A percentile compares a stretch with the other conserved stretches of the same genome.
Conservation (phyloP, 2,329 filamentous ascomycete genomes). For the Pseudocercospora cruenta region DNA sequence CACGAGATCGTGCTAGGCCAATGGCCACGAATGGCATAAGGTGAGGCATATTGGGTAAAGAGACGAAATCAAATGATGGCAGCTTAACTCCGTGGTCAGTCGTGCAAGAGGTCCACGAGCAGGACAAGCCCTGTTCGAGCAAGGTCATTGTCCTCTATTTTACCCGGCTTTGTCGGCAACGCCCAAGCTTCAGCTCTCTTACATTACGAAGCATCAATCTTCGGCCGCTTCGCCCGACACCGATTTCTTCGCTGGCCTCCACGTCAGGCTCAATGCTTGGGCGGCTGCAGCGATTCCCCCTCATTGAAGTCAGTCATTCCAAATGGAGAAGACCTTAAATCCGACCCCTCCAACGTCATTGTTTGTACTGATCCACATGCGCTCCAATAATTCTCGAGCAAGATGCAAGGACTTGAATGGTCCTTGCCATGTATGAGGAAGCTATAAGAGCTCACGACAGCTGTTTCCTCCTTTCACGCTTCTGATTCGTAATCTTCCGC, state of each 20-base stretch:
- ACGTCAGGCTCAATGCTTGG: not conserved
- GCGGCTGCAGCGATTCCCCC: not conserved
- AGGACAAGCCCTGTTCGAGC: not conserved
- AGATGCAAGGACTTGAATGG: not conserved
- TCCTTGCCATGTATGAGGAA: not conserved
- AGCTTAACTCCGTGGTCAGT: not conserved
- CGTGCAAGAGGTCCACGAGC: not conserved
- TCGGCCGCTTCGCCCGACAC: not conserved
- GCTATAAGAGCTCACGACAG: not conserved
- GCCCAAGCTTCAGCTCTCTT: not conserved
- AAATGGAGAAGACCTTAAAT: not conserved
- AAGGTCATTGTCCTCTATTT: not conserved
- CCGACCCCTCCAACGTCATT: not conserved
- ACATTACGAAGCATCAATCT: not conserved
- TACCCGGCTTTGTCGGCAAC: too few relatives aligned
- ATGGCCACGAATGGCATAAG: not conserved
- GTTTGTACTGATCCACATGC: not conserved
- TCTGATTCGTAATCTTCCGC: not conserved
- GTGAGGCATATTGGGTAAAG: not conserved
- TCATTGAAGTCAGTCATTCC: not conserved
- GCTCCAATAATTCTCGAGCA: not conserved
- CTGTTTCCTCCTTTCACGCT: not conserved
- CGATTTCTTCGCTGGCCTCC: not conserved
- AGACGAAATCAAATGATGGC: not conserved
- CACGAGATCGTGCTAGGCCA: not conserved